These are phyloP conservation scores for Entomortierella lignicola DNA, from an alignment of 192 early-diverging fungal genomes.

Conservation along the genomic window DNA sequence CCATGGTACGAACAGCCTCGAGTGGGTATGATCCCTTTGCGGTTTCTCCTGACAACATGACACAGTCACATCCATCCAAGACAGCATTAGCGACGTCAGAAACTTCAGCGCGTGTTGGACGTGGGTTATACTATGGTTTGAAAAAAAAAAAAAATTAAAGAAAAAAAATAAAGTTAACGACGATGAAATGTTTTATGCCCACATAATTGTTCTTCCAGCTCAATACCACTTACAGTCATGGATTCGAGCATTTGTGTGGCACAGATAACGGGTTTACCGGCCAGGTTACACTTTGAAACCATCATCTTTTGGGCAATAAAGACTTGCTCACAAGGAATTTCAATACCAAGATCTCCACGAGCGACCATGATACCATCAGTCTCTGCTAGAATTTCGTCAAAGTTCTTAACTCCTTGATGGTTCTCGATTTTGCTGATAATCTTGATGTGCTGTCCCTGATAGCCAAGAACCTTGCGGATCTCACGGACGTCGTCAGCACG, in stretches of 20 bases:
- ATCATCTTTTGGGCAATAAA: constrained; percentile 98
- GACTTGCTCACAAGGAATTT: constrained; percentile 93
- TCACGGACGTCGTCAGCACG: constrained; percentile 89
- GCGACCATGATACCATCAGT: constrained; percentile 99
- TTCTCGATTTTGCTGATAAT: constrained; percentile 99
- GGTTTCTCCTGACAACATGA: constrained; percentile 99
- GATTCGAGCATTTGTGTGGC: constrained; percentile 99
- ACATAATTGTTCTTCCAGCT: too few species aligned
- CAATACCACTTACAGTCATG: constrained; percentile 74
- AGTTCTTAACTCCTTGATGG: constrained; percentile 96
- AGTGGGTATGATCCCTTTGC: constrained; percentile 95
- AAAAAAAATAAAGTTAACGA: too few species aligned
- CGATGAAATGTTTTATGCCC: too few species aligned
- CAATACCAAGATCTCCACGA: constrained; percentile 97
- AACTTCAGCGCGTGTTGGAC: constrained; percentile 97
- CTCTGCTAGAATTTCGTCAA: constrained; percentile 95
- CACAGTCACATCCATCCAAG: constrained; percentile 96
- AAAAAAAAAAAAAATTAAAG: neutral
- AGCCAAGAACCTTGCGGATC: constrained; percentile 87
- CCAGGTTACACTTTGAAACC: constrained; percentile 96
- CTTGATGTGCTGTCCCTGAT: constrained; percentile 87
- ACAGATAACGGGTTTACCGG: constrained; percentile 95
- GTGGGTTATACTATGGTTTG: constrained; percentile 78
- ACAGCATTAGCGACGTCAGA: constrained; percentile 99
- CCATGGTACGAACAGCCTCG: constrained; percentile 92